Conservation (phyloP, 768 basidiomycete species). For the Dioszegia hungarica region DNA sequence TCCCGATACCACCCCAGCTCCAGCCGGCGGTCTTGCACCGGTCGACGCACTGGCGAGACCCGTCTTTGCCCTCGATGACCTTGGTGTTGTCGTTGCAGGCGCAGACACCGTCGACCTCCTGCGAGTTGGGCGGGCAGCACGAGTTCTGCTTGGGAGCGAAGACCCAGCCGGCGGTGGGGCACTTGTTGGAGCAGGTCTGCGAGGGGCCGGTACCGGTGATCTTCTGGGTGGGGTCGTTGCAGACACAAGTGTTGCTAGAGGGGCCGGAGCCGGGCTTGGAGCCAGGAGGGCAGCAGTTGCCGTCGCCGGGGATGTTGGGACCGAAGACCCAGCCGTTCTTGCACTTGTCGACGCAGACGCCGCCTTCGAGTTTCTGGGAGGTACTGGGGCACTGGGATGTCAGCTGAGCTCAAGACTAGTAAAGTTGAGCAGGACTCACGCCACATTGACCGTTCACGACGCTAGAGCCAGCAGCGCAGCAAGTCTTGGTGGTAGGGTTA, state of each 20-base stretch:
- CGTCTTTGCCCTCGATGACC: neutral
- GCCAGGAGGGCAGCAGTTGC: conserved; percentile 3
- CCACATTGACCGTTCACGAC: neutral
- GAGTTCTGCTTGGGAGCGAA: neutral
- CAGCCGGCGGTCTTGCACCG: conserved; percentile 6
- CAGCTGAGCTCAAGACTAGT: neutral
- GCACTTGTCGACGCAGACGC: conserved; percentile 12
- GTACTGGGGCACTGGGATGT: neutral
- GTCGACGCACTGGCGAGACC: neutral
- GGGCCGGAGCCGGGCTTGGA: neutral
- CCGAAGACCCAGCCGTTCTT: conserved; percentile 3
- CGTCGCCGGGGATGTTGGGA: neutral
- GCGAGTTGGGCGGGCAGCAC: conserved; percentile 17
- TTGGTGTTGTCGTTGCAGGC: neutral
- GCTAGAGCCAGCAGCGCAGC: neutral
- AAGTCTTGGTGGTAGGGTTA: conserved; percentile 6
- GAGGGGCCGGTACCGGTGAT: conserved; percentile 1
- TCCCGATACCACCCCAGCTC: conserved; percentile 8
- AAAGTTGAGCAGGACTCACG: neutral
- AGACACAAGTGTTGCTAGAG: conserved; percentile 13
- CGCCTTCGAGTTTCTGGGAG: neutral
- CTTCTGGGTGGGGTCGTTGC: conserved; percentile 7
- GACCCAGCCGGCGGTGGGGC: conserved; percentile 1
- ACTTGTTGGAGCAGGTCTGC: conserved; percentile 7
- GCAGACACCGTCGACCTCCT: conserved; percentile 10